These are phyloP conservation scores for Parasitella parasitica DNA, from an alignment of 371 early-diverging fungal species.

Conservation along the genomic window DNA sequence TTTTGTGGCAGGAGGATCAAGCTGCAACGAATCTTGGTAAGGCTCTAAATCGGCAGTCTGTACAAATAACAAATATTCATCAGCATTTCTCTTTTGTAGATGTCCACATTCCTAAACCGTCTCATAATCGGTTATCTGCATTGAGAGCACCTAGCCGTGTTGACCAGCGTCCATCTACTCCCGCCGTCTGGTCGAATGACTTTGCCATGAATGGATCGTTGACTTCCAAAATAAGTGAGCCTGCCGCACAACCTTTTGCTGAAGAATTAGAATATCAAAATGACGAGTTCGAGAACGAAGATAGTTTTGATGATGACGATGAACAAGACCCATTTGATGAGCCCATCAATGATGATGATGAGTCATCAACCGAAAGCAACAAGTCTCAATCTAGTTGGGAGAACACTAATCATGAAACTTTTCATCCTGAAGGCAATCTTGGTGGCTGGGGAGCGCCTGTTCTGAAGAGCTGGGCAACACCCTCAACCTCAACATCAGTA, in stretches of 20 bases:
- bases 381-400: not conserved
- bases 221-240: not conserved
- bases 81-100: not conserved
- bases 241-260: not conserved
- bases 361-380: not conserved
- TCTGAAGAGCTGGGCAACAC: not conserved
- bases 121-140: not conserved
- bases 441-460: constrained; percentile 32
- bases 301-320: not conserved
- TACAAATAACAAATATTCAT: not conserved
- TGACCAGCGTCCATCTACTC: constrained; percentile 15
- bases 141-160: not conserved
- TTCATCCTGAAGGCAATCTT: constrained; percentile 6
- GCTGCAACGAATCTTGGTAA: not conserved
- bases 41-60: not conserved
- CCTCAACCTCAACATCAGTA: not conserved
- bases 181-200: constrained; percentile 10
- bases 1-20: not conserved
- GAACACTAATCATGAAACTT: not conserved
- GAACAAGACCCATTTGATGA: too few species aligned
- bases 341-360: not conserved
- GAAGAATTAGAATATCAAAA: not conserved
- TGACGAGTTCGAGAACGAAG: not conserved
- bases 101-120: not conserved
- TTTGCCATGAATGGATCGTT: not conserved